Base-by-base conservation (phyloP, 2,329 filamentous ascomycete species). In the Colletotrichum scovillei region DNA sequence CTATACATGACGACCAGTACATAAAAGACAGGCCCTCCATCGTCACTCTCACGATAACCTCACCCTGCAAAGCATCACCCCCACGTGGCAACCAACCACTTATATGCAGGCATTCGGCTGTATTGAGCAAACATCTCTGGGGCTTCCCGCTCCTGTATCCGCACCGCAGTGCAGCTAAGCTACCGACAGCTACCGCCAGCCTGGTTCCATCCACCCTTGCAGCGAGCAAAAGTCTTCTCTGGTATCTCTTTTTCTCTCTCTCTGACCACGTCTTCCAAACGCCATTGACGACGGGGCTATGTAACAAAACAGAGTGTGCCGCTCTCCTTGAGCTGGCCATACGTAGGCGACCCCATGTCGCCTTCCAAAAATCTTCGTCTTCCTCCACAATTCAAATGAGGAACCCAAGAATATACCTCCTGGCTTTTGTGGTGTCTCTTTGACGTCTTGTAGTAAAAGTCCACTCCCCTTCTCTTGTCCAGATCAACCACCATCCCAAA, bases 211-310 rank as follows among this genome's bases (percentile, higher is more conserved):
- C 35, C 19, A 19, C 67, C 38, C 24, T 38, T 57, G 49, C 67
- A 26, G 67, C 56, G 56, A 70, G 52, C 22, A 56, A 73, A 69
- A n/a, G 59, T 70, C 59, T 70, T 70, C 66, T 73, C 66, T 73
- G 67, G 70, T 70, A 73, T 73, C 67, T 73, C 63, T 58, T 55
- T 59, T 38, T 35, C 32, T 58, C 60, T 58, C 60, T 55, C 52
- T 35, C 32, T 35, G 32, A 12, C 32, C 56, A 67, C 24, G 60
- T 73, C 70, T 70, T 70, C 56, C 38, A 73, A 72, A 70, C 67
- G 70, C 70, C 60, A 65, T 60, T 53, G 60, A 60, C 46, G 16
- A 57, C 53, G 35, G 26, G 26, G 67, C 42, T 53, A 72, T 72
- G 69, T 72, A 72, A 68, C 57, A 67, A 72, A 68, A 72, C 56